phyloP scores from a whole-genome alignment of 139 green algal genomes.

The Auxenochlorella pyrenoidosa region DNA sequence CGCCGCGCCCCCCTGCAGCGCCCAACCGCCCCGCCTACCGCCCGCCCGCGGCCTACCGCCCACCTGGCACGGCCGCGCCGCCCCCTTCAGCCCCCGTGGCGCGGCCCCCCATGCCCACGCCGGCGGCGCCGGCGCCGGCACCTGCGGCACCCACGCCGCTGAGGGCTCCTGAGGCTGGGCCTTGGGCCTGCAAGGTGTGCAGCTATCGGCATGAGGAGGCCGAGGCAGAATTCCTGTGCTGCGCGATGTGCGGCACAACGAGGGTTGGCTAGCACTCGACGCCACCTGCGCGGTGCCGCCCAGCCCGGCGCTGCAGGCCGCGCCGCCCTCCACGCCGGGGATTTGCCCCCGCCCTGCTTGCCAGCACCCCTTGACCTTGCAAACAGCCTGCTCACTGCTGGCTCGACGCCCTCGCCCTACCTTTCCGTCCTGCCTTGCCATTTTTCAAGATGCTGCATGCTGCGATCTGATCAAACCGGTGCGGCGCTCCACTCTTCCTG shows the following conservation, averaged over 20 bases:
- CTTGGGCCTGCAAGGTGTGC: conserved; percentile 32
- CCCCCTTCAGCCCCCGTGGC: background rate
- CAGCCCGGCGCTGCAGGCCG: too few species aligned
- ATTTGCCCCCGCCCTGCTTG: too few species aligned
- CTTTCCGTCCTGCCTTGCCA: too few species aligned
- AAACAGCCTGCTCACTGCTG: too few species aligned
- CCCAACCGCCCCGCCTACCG: conserved; percentile 17
- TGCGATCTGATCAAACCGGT: too few species aligned
- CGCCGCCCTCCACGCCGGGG: too few species aligned
- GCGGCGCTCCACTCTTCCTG: too few species aligned
- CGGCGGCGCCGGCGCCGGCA: background rate
- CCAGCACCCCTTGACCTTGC: too few species aligned
- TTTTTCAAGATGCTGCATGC: too few species aligned
- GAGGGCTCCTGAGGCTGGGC: background rate
- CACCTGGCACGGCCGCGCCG: background rate
- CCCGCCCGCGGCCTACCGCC: background rate
- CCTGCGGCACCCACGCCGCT: background rate
- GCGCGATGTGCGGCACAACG: conserved; percentile 18
- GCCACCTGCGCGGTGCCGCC: too few species aligned
- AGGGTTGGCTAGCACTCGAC: too few species aligned
- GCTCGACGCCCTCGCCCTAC: too few species aligned
- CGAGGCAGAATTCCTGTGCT: conserved; percentile 21
- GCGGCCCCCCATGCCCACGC: background rate
- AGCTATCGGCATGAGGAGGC: conserved; percentile 13
- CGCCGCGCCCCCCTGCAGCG: background rate